Conservation (phyloP, 2,329 filamentous ascomycete species). For the Claviceps monticola region DNA sequence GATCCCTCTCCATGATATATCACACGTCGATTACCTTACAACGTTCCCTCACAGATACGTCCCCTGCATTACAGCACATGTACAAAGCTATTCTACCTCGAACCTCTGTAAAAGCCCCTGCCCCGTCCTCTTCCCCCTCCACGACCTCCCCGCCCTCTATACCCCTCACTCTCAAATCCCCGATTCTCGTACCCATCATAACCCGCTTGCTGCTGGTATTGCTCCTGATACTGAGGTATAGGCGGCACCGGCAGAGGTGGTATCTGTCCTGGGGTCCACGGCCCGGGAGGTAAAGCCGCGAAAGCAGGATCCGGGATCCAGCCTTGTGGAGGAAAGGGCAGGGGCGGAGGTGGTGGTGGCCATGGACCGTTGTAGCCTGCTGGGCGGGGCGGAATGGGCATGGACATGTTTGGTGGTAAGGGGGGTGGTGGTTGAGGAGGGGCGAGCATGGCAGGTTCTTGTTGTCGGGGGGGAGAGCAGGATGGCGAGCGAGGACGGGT, state of each 20-base stretch:
- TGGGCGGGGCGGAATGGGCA: slow-evolving; percentile 19
- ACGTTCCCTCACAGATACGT: no score
- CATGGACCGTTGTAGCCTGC: slow-evolving; percentile 27
- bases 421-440: slow-evolving; percentile 13
- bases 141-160: slow-evolving; percentile 15
- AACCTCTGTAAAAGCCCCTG: neutral
- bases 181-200: slow-evolving; percentile 11
- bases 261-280: slow-evolving; percentile 12
- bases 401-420: slow-evolving; percentile 4
- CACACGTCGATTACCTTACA: no score
- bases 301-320: slow-evolving; percentile 18
- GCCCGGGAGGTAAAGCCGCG: slow-evolving; percentile 14
- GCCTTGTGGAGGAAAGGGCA: slow-evolving; percentile 10
- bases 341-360: slow-evolving; percentile 22
- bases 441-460: neutral
- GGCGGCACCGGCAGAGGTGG: slow-evolving; percentile 9
- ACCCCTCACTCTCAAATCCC: slow-evolving; percentile 16
- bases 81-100: no score
- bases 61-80: neutral
- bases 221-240: slow-evolving; percentile 3
- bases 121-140: slow-evolving; percentile 9
- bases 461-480: slow-evolving; percentile 6
- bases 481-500: slow-evolving; percentile 10
- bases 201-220: neutral
- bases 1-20: no score